Evolutionary conservation across 1,284 basidiomycete genomes (phyloP), one percentile per base, ranked within the genome.

Genomic region (Leccinum subspadiceum): DNA sequence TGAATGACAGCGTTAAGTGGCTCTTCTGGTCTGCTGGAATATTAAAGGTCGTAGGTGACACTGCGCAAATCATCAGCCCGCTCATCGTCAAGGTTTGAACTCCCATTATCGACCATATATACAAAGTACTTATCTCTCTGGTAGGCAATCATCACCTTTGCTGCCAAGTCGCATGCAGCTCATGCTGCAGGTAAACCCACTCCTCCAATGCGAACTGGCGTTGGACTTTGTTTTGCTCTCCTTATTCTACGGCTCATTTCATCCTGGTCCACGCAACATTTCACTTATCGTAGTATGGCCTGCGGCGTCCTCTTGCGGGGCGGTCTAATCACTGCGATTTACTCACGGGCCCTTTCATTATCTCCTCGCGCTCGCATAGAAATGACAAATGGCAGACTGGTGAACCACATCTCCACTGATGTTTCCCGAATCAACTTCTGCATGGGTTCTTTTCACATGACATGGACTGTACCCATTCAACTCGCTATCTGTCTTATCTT

Each of bases 391-490:
- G 94, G 94, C 41, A 89, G 26, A 17, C 9, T 51, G 24, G 49
- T 51, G n/a, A 51, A 51, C 71, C 88, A 90, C 64, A 85, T 93
- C 65, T 94, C 92, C 4, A 96, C 94, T 0, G 96, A 98, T 73
- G 87, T 94, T 33, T 90, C 88, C 15, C 84, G 95, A 39, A 93
- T 98, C 71, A 94, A 97, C 72, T 98, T 95, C 70, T 91, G 89
- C 64, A 84, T 85, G 53, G 90, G 90, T 3, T 95, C 89, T 78
- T 92, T 93, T 70, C 88, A 90, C 64, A 85, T 93, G 79, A 73
- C 84, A 17, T 93, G 92, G 85, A 81, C 90, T 2, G 7, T n/a
- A 10, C 49, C 49, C 26, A 83, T 91, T 50, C 87, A 90, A 69
- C 81, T 91, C 76, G 70, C 77, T 48, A 86, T 90, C 59, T 94